A percentile compares a stretch with the other conserved stretches of the same genome.
These are phyloP conservation scores for Vinca major DNA, from an alignment of 305 asterid species.

Conservation along the genomic window DNA sequence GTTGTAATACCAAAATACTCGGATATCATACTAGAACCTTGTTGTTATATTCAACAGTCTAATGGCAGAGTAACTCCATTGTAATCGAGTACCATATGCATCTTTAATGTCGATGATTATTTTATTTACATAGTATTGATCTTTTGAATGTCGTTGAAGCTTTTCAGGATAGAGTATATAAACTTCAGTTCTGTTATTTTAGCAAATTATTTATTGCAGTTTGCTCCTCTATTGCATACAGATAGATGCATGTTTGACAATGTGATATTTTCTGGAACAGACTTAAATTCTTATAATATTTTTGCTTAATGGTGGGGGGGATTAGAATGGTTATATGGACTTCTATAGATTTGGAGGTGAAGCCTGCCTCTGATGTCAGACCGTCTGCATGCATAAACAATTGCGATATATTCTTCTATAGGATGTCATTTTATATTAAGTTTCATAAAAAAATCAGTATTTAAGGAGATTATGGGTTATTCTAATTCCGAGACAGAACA, in stretches of 20 bases:
- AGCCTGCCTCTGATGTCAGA: not conserved
- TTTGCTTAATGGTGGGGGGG: not conserved
- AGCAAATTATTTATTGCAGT: not conserved
- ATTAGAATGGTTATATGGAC: not conserved
- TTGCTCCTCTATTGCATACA: not conserved
- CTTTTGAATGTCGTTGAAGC: not conserved
- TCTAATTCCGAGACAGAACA: not conserved
- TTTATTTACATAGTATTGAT: not conserved
- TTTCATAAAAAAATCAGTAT: not conserved
- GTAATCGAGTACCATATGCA: not conserved
- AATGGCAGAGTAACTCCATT: not conserved
- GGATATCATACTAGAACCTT: not conserved
- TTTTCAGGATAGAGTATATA: not conserved
- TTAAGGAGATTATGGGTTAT: not conserved
- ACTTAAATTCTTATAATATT: not conserved
- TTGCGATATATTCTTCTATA: not conserved
- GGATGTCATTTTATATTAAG: not conserved
- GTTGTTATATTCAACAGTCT: not conserved
- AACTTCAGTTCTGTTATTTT: not conserved
- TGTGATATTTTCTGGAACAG: not conserved
- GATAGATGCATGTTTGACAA: not conserved
- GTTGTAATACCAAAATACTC: slow-evolving; percentile 2
- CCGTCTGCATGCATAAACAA: not conserved
- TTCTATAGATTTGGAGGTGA: not conserved
- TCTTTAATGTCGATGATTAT: not conserved